Evolutionary conservation across 257 asterid species (phyloP).

Genomic region (Scutellaria baicalensis): DNA sequence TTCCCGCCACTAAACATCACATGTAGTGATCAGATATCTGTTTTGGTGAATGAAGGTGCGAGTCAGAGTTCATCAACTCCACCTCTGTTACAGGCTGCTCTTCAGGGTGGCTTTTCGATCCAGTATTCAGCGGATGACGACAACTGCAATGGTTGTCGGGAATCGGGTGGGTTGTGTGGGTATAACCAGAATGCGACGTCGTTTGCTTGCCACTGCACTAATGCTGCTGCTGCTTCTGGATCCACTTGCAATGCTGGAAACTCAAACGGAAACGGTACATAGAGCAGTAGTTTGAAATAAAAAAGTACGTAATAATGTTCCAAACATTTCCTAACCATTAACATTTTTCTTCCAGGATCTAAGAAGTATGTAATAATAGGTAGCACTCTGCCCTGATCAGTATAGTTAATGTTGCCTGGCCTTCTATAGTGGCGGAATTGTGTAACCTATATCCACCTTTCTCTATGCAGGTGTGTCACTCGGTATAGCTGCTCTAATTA

Average conservation of each 20-base stretch:
- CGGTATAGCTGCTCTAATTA: slow-evolving; percentile 1
- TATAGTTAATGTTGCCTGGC: neutral
- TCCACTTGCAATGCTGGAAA: slow-evolving; percentile 2
- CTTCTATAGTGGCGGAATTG: neutral
- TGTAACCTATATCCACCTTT: neutral
- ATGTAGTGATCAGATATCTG: slow-evolving; percentile 19
- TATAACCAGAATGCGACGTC: neutral
- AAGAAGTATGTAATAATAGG: slow-evolving; percentile 17
- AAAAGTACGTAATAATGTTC: neutral
- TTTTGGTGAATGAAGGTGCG: slow-evolving; percentile 16
- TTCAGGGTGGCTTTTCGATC: slow-evolving; percentile 36
- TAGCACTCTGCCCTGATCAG: neutral
- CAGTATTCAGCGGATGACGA: slow-evolving; percentile 26
- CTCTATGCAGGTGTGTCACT: slow-evolving; percentile 23
- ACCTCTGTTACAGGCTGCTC: neutral
- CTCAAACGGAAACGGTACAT: neutral
- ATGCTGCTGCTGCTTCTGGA: neutral
- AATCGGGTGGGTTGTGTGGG: slow-evolving; percentile 45
- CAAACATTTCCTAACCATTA: neutral
- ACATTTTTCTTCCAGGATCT: slow-evolving; percentile 4
- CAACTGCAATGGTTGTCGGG: slow-evolving; percentile 11
- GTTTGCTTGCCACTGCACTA: slow-evolving; percentile 27
- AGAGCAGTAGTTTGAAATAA: neutral
- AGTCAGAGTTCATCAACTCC: neutral
- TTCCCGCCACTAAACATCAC: neutral